Conservation (phyloP, 768 basidiomycete genomes). For the Hygrophorus russula region DNA sequence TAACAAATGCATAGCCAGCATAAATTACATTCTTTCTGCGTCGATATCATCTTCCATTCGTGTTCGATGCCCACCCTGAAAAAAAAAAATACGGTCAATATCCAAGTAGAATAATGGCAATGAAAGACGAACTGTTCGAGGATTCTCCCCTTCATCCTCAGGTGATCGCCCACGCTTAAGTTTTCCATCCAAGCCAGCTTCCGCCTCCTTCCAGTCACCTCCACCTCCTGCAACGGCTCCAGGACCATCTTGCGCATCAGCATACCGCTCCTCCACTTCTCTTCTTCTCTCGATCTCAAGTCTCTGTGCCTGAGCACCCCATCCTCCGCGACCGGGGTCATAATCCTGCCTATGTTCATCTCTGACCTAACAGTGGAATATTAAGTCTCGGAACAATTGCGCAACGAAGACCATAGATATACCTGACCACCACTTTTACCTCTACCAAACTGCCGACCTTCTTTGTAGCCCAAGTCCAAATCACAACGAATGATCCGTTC, state of each 20-base stretch:
- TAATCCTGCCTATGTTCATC: slow-evolving; percentile 98
- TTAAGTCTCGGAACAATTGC: neutral
- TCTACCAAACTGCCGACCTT: slow-evolving; percentile 93
- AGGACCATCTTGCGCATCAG: slow-evolving; percentile 67
- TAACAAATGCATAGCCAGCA: slow-evolving; percentile 12
- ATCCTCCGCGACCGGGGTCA: slow-evolving; percentile 91
- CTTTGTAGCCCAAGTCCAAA: slow-evolving; percentile 91
- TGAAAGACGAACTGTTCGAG: slow-evolving; percentile 32
- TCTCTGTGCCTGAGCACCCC: slow-evolving; percentile 81
- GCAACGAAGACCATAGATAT: neutral
- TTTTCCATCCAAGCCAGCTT: slow-evolving; percentile 25
- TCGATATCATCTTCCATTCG: slow-evolving; percentile 59
- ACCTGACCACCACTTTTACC: slow-evolving; percentile 98
- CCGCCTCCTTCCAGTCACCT: slow-evolving; percentile 72
- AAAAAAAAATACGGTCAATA: slow-evolving; percentile 1
- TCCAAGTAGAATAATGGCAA: slow-evolving; percentile 13
- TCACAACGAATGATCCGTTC: slow-evolving; percentile 98
- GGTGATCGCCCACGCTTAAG: slow-evolving; percentile 69
- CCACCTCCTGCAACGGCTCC: slow-evolving; percentile 78
- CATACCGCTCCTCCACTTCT: slow-evolving; percentile 81
- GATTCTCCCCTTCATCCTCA: slow-evolving; percentile 59
- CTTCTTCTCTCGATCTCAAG: slow-evolving; percentile 63
- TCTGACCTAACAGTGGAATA: slow-evolving; percentile 22
- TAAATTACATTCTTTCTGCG: slow-evolving; percentile 54
- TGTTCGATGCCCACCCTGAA: slow-evolving; percentile 40